A percentile compares a stretch with the other conserved stretches of the same genome.
These are phyloP conservation scores for Monoraphidium neglectum DNA, from an alignment of 139 green algal genomes.

Conservation along the genomic window DNA sequence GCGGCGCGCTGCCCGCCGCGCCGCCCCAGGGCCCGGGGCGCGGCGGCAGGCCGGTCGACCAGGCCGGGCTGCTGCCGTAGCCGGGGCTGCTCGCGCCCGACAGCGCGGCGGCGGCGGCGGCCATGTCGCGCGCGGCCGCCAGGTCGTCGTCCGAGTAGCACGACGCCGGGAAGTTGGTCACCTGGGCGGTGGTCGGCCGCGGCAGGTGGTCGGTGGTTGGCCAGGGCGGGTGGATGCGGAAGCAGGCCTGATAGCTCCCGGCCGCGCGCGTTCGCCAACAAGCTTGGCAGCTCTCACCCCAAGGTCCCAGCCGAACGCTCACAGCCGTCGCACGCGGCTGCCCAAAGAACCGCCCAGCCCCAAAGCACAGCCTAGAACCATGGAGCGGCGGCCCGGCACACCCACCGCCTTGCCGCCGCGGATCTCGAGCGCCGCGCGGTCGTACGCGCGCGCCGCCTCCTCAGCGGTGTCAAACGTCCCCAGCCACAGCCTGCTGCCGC, in stretches of 20 bases:
- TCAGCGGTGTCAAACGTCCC: slow-evolving; percentile 88
- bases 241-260: too few relatives aligned
- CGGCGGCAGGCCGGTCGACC: slow-evolving; percentile 5
- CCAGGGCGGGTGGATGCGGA: too few relatives aligned
- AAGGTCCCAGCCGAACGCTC: too few relatives aligned
- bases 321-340: too few relatives aligned
- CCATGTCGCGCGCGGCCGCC: not conserved
- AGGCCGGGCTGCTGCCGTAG: slow-evolving; percentile 27
- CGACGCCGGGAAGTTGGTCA: slow-evolving; percentile 27
- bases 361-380: too few relatives aligned
- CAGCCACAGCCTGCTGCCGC: slow-evolving; percentile 77
- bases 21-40: not conserved
- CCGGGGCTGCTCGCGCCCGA: not conserved
- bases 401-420: slow-evolving; percentile 54
- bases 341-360: too few relatives aligned
- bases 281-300: too few relatives aligned
- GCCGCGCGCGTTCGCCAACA: too few relatives aligned
- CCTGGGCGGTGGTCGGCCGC: too few relatives aligned
- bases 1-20: not conserved
- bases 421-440: slow-evolving; percentile 81
- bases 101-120: not conserved
- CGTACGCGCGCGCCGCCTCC: slow-evolving; percentile 85
- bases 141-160: slow-evolving; percentile 18
- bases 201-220: too few relatives aligned
- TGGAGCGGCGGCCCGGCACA: too few relatives aligned